A percentile compares a stretch with the other conserved stretches of the same genome.
Evolutionary conservation across 2,329 filamentous ascomycete genomes (phyloP).

Genomic region (Coniochaeta ligniaria): DNA sequence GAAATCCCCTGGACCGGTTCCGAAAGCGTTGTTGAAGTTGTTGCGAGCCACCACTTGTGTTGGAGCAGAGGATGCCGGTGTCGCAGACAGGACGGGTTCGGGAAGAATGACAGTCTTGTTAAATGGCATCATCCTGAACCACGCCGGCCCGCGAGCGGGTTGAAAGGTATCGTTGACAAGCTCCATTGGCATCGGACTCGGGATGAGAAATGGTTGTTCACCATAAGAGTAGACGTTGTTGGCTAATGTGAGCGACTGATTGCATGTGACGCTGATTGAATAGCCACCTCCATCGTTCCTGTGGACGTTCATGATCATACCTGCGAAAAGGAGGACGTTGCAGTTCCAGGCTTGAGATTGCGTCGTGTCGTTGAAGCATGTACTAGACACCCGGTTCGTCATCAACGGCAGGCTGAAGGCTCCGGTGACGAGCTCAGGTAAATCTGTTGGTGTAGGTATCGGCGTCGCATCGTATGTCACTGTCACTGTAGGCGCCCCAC

Average conservation of each 20-base stretch:
- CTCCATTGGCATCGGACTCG: constrained; percentile 27
- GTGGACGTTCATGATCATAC: constrained; percentile 29
- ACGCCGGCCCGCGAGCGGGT: constrained; percentile 42
- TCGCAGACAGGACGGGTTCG: constrained; percentile 19
- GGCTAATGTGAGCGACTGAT: constrained; percentile 25
- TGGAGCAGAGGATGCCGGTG: not conserved
- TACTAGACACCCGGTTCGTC: constrained; percentile 38
- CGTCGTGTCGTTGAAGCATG: constrained; percentile 49
- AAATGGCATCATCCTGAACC: constrained; percentile 40
- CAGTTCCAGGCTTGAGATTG: constrained; percentile 59
- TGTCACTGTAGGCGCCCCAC: constrained; percentile 17
- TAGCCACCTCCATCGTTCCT: constrained; percentile 27
- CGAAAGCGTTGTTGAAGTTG: constrained; percentile 1
- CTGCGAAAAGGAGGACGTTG: constrained; percentile 37
- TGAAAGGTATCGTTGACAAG: constrained; percentile 48
- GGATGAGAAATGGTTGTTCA: constrained; percentile 42
- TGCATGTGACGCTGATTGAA: constrained; percentile 29
- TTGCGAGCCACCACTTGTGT: constrained; percentile 3
- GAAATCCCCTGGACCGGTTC: constrained; percentile 12
- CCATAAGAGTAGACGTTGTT: constrained; percentile 40
- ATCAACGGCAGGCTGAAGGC: constrained; percentile 47
- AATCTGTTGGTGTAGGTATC: constrained; percentile 41
- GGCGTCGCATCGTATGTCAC: constrained; percentile 42
- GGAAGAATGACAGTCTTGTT: constrained; percentile 50
- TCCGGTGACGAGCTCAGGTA: constrained; percentile 48